A percentile compares a stretch with the other conserved stretches of the same genome.
phyloP scores from a whole-genome alignment of 768 basidiomycete genomes.

The Astraeus odoratus region DNA sequence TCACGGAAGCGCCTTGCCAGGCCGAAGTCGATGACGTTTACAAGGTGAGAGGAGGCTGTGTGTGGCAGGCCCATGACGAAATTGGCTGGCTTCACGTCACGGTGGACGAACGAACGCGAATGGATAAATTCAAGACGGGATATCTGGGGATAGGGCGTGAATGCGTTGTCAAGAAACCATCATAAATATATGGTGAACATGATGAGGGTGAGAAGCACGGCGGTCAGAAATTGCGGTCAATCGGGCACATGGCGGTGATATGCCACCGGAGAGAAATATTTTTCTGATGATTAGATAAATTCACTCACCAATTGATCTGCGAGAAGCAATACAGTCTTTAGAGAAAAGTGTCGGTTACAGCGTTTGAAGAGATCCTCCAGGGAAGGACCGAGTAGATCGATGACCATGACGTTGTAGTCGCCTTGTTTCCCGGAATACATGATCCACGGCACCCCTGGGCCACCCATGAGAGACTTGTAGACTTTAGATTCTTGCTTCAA shows the following conservation, averaged over 20 bases:
- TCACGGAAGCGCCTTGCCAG: constrained; percentile 77
- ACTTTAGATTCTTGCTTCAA: constrained; percentile 87
- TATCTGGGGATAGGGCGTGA: constrained; percentile 55
- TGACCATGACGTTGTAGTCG: constrained; percentile 96
- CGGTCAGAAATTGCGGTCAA: not conserved
- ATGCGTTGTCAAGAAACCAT: too few relatives aligned
- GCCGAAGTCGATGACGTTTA: constrained; percentile 91
- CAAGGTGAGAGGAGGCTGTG: constrained; percentile 57
- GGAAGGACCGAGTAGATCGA: constrained; percentile 90
- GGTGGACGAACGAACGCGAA: constrained; percentile 88
- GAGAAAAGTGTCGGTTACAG: constrained; percentile 86
- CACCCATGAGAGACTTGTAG: constrained; percentile 87
- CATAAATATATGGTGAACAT: constrained; percentile 11
- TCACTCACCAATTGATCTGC: constrained; percentile 86
- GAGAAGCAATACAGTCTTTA: constrained; percentile 91
- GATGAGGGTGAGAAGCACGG: not conserved
- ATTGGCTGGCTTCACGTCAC: constrained; percentile 98
- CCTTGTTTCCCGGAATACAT: constrained; percentile 89
- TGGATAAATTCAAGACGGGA: constrained; percentile 97
- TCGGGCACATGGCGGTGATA: too few relatives aligned
- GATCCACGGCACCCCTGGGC: constrained; percentile 85
- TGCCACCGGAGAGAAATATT: constrained; percentile 25
- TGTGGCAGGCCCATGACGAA: constrained; percentile 82
- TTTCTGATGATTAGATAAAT: not conserved
- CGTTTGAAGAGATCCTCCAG: constrained; percentile 83